These are phyloP conservation scores for Mucor plumbeus DNA, from an alignment of 371 early-diverging fungal genomes.

Conservation along the genomic window DNA sequence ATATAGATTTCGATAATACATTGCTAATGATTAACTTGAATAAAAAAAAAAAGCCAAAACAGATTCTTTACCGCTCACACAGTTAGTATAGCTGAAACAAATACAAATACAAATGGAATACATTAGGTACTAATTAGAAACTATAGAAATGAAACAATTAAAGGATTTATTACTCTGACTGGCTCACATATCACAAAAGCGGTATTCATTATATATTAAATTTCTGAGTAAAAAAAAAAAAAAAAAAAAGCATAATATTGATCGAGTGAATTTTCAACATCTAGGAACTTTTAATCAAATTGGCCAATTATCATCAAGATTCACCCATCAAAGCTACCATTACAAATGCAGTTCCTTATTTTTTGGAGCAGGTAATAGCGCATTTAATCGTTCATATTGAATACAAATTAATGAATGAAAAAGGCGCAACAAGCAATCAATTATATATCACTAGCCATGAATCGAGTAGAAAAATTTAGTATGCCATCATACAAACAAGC, in stretches of 20 bases:
- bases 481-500: slow-evolving; percentile 32
- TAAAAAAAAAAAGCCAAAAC: slow-evolving; percentile 28
- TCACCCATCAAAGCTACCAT: slow-evolving; percentile 37
- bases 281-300: slow-evolving; percentile 46
- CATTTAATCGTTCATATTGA: background rate
- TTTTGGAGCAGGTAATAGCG: slow-evolving; percentile 44
- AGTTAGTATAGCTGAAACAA: slow-evolving; percentile 30
- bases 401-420: background rate
- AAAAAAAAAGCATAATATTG: background rate
- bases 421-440: slow-evolving; percentile 44
- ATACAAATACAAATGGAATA: background rate
- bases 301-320: slow-evolving; percentile 43
- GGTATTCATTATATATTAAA: slow-evolving; percentile 23
- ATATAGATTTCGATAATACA: background rate
- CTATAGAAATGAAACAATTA: slow-evolving; percentile 47
- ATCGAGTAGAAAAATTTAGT: slow-evolving; percentile 23
- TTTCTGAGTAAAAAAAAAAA: background rate
- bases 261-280: background rate
- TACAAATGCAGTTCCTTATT: slow-evolving; percentile 35
- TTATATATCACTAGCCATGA: slow-evolving; percentile 40
- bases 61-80: slow-evolving; percentile 44
- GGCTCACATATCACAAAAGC: slow-evolving; percentile 48
- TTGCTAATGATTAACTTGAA: background rate
- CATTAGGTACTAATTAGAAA: background rate
- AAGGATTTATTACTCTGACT: slow-evolving; percentile 42